Percentiles rank a stretch among this genome's conserved stretches.
Evolutionary conservation across 345 rosid genomes (phyloP).

Genomic region (Pistacia atlantica): DNA sequence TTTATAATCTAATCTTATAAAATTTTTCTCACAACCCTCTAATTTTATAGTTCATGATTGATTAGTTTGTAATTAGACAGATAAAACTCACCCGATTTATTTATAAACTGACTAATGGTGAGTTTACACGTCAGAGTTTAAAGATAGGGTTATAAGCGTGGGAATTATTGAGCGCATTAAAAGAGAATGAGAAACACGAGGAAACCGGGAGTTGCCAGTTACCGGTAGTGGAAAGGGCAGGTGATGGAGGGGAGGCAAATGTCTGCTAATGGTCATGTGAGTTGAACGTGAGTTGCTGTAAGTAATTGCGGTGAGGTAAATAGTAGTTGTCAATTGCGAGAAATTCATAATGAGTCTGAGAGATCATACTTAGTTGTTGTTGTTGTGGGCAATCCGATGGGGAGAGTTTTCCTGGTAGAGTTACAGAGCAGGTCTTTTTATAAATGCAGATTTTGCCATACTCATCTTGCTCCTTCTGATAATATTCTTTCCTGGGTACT

Average conservation of each 20-base stretch:
- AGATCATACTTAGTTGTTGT: background rate
- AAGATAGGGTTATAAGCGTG: too few species aligned
- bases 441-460: constrained; percentile 42
- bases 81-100: too few species aligned
- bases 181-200: background rate
- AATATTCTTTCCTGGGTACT: constrained; percentile 41
- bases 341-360: background rate
- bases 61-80: too few species aligned
- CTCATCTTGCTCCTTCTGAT: constrained; percentile 44
- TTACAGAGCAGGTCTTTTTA: constrained; percentile 28
- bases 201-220: background rate
- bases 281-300: background rate
- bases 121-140: too few species aligned
- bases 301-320: background rate
- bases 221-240: background rate
- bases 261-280: background rate
- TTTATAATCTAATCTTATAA: too few species aligned
- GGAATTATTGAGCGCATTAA: too few species aligned
- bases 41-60: too few species aligned
- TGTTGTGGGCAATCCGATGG: constrained; percentile 28
- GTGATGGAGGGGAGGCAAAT: background rate
- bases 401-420: constrained; percentile 40
- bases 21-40: too few species aligned
- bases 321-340: background rate
- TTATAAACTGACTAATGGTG: too few species aligned